Evolutionary conservation across 75 land plant species (phyloP).

Genomic region (Picea sitchensis): DNA sequence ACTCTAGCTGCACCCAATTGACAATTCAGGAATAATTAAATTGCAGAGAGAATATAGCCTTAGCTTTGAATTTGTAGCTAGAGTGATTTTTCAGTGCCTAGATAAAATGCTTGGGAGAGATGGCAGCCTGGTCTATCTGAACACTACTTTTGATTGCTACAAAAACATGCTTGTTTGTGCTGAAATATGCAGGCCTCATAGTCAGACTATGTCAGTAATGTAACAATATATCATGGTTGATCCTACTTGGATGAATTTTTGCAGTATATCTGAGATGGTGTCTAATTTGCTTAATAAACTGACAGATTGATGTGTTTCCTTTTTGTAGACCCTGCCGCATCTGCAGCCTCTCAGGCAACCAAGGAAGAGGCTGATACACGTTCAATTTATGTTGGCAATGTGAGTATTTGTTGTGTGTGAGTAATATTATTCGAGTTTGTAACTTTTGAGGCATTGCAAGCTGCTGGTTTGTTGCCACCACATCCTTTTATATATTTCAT

Average conservation of each 20-base stretch:
- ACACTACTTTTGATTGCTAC: not conserved
- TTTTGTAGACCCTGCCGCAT: constrained; percentile 40
- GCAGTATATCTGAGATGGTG: not conserved
- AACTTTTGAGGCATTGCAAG: not conserved
- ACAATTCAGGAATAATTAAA: too few species aligned
- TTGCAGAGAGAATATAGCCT: not conserved
- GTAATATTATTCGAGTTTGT: not conserved
- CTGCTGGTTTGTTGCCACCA: not conserved
- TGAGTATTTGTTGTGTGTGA: constrained; percentile 24
- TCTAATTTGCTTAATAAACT: not conserved
- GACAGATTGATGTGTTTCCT: not conserved
- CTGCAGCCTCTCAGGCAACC: constrained; percentile 67
- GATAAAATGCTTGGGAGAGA: not conserved
- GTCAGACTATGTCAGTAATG: not conserved
- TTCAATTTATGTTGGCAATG: constrained; percentile 92
- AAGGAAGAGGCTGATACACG: constrained; percentile 94
- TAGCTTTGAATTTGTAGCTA: not conserved
- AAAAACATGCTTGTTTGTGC: not conserved
- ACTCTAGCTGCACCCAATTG: too few species aligned
- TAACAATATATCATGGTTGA: not conserved
- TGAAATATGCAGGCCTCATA: not conserved
- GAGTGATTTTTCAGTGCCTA: not conserved
- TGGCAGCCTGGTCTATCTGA: not conserved
- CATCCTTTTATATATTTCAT: not conserved
- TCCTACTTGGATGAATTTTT: not conserved